A percentile compares a stretch with the other conserved stretches of the same genome.
phyloP scores from a whole-genome alignment of 2,329 filamentous ascomycete genomes.

The Sclerotinia sclerotiorum region DNA sequence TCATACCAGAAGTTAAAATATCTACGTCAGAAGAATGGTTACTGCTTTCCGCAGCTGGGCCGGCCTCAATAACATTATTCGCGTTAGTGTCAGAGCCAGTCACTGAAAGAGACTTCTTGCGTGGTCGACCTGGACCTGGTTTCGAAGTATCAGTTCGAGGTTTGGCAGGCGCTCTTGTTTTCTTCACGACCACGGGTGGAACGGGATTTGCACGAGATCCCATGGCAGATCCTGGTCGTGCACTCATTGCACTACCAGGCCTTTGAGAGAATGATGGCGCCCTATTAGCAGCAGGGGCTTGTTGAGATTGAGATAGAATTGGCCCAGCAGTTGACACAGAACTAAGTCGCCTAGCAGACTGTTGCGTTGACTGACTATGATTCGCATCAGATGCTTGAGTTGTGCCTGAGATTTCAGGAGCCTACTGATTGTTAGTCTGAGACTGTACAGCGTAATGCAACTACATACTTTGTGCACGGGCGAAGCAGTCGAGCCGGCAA shows the following conservation, averaged over 20 bases:
- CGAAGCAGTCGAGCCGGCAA: conserved; percentile 53
- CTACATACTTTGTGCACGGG: conserved; percentile 46
- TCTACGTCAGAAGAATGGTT: conserved; percentile 47
- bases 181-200: conserved; percentile 53
- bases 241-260: conserved; percentile 46
- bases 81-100: conserved; percentile 24
- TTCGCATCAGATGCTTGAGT: conserved; percentile 38
- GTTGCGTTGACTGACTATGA: conserved; percentile 34
- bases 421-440: conserved; percentile 11
- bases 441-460: background rate
- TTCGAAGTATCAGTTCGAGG: conserved; percentile 44
- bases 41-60: conserved; percentile 19
- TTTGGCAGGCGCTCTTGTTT: conserved; percentile 53
- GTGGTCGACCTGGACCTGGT: conserved; percentile 37
- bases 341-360: conserved; percentile 45
- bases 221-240: conserved; percentile 47
- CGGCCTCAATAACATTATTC: background rate
- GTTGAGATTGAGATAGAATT: conserved; percentile 29
- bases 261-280: conserved; percentile 39
- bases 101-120: conserved; percentile 36
- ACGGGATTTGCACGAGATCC: conserved; percentile 44
- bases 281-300: conserved; percentile 29
- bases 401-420: conserved; percentile 24
- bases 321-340: conserved; percentile 45
- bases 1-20: conserved; percentile 57